These are phyloP conservation scores for Puccinia polysora DNA, from an alignment of 1,284 basidiomycete genomes.

Conservation along the genomic window DNA sequence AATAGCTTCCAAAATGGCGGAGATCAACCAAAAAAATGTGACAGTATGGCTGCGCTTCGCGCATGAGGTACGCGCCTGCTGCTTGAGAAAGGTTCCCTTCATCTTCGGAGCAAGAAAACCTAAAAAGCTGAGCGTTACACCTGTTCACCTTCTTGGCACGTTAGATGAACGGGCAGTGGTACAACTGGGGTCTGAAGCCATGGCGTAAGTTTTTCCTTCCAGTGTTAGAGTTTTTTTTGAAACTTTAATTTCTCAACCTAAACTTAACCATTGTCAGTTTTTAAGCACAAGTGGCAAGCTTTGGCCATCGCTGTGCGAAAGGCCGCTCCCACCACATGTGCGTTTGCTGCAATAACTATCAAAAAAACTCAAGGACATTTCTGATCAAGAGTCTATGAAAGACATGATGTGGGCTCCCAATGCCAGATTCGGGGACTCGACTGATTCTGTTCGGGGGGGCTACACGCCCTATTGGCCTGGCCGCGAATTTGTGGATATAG, in stretches of 20 bases:
- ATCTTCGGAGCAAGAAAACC: no score
- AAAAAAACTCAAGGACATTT: background rate
- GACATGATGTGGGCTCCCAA: slow-evolving; percentile 34
- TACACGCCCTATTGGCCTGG: slow-evolving; percentile 26
- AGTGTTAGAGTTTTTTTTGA: background rate
- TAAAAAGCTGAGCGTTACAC: no score
- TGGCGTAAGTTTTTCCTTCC: slow-evolving; percentile 6
- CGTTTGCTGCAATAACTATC: background rate
- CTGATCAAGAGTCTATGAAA: background rate
- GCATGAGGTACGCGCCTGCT: slow-evolving; percentile 10
- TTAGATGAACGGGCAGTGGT: slow-evolving; percentile 41
- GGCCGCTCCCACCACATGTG: slow-evolving; percentile 17
- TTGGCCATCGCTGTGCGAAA: slow-evolving; percentile 9
- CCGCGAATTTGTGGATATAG: slow-evolving; percentile 3
- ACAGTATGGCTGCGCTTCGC: slow-evolving; percentile 35
- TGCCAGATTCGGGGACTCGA: slow-evolving; percentile 15
- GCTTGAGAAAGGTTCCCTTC: background rate
- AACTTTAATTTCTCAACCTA: background rate
- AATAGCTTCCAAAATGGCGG: slow-evolving; percentile 29
- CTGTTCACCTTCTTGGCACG: no score
- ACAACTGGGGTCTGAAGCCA: slow-evolving; percentile 20
- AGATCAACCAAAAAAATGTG: slow-evolving; percentile 25
- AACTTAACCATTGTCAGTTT: background rate
- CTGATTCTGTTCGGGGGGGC: slow-evolving; percentile 7
- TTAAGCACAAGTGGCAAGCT: slow-evolving; percentile 27